Conservation (phyloP, 345 rosid genomes). For the Acer saccharum region DNA sequence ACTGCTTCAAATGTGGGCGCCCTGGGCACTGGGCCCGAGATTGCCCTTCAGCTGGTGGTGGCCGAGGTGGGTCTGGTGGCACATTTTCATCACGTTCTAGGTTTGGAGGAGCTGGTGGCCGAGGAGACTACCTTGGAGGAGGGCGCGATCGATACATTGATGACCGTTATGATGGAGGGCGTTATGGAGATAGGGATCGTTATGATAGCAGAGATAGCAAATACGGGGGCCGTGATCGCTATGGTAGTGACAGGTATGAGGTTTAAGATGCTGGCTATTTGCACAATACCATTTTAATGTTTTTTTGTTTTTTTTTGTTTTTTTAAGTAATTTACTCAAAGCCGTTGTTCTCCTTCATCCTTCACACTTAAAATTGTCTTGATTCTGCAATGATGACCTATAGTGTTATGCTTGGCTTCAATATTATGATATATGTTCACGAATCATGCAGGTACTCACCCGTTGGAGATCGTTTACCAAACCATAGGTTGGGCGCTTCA, state of each 20-base stretch:
- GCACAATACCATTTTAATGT: not conserved
- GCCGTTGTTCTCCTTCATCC: not conserved
- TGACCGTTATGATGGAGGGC: constrained; percentile 87
- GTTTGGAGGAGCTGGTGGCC: constrained; percentile 70
- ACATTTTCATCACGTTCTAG: constrained; percentile 75
- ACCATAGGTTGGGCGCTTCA: constrained; percentile 67
- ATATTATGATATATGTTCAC: not conserved
- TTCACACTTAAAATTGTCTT: no score
- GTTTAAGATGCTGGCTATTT: not conserved
- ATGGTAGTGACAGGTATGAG: constrained; percentile 70
- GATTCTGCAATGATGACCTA: not conserved
- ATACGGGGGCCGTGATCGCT: constrained; percentile 77
- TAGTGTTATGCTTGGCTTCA: not conserved
- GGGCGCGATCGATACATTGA: constrained; percentile 91
- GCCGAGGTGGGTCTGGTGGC: constrained; percentile 71
- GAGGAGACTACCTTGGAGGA: constrained; percentile 72
- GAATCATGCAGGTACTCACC: constrained; percentile 63
- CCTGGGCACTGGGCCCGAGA: constrained; percentile 98
- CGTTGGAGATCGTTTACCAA: constrained; percentile 67
- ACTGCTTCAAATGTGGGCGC: constrained; percentile 96
- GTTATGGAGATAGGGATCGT: constrained; percentile 83
- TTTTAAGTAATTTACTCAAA: not conserved
- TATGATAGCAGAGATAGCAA: constrained; percentile 70
- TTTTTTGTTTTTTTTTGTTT: not conserved
- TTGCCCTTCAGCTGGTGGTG: constrained; percentile 87